Percentiles rank a stretch among this genome's conserved stretches.
phyloP scores from a whole-genome alignment of 345 rosid species.

The Cochlearia excelsa region DNA sequence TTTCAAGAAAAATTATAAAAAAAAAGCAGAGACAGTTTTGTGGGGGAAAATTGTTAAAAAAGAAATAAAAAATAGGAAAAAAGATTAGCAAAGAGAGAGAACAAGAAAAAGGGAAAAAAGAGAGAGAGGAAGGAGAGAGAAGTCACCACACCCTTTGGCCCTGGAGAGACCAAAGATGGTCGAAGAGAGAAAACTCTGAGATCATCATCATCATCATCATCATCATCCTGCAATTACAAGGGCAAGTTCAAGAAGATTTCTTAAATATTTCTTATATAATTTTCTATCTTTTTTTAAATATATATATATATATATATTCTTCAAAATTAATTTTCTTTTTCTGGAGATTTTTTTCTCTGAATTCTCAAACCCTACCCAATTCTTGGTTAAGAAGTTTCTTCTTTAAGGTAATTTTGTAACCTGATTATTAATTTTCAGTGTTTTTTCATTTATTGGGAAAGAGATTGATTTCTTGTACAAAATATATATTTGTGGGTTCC shows the following conservation, averaged over 20 bases:
- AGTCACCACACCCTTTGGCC: slow-evolving; percentile 36
- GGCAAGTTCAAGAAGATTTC: slow-evolving; percentile 47
- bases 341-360: slow-evolving; percentile 36
- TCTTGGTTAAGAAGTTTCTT: slow-evolving; percentile 22
- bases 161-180: slow-evolving; percentile 50
- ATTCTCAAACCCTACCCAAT: slow-evolving; percentile 38
- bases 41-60: slow-evolving; percentile 31
- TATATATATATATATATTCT: background rate
- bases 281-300: background rate
- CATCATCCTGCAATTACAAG: slow-evolving; percentile 27
- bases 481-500: slow-evolving; percentile 20
- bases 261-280: background rate
- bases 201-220: slow-evolving; percentile 27
- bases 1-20: slow-evolving; percentile 14
- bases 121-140: slow-evolving; percentile 34
- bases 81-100: slow-evolving; percentile 23
- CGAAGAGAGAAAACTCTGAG: slow-evolving; percentile 73
- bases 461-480: background rate
- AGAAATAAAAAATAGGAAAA: slow-evolving; percentile 11
- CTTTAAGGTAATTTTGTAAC: slow-evolving; percentile 16
- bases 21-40: slow-evolving; percentile 30
- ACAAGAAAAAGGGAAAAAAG: slow-evolving; percentile 23
- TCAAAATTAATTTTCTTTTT: background rate
- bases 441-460: slow-evolving; percentile 3
- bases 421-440: background rate